Conservation (phyloP, 768 basidiomycete species). For the Xerocomus spinulosus region DNA sequence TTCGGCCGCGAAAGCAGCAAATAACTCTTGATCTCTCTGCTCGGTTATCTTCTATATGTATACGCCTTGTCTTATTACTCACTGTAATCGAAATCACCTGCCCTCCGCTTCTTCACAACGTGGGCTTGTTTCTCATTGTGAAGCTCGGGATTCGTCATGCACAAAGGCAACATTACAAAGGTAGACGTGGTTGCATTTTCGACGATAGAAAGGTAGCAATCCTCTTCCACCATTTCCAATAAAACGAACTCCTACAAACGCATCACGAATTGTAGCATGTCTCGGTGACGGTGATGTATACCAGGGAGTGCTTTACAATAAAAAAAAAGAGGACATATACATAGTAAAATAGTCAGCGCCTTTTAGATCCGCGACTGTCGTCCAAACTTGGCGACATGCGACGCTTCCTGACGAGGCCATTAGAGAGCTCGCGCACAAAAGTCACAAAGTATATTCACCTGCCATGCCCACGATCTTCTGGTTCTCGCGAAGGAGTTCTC, state of each 20-base stretch:
- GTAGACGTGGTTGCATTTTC: too few relatives aligned
- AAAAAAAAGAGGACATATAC: constrained; percentile 20
- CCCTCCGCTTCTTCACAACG: background rate
- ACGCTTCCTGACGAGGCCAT: constrained; percentile 50
- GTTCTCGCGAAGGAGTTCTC: constrained; percentile 60
- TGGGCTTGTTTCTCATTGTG: background rate
- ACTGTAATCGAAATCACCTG: constrained; percentile 19
- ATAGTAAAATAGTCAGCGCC: constrained; percentile 47
- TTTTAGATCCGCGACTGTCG: constrained; percentile 63
- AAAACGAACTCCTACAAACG: background rate
- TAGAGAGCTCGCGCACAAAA: background rate
- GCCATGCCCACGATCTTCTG: constrained; percentile 60
- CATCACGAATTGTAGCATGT: background rate
- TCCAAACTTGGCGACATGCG: constrained; percentile 69
- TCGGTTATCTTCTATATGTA: constrained; percentile 11
- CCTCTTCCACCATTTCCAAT: too few relatives aligned
- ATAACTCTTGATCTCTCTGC: constrained; percentile 23
- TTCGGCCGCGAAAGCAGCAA: constrained; percentile 28
- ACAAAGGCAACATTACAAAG: too few relatives aligned
- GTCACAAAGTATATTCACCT: constrained; percentile 40
- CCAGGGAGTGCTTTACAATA: constrained; percentile 25
- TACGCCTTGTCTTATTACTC: constrained; percentile 17
- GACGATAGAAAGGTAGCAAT: too few relatives aligned
- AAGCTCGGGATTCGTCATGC: too few relatives aligned
- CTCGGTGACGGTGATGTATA: constrained; percentile 5